Base-by-base conservation (phyloP, 257 asterid species). In the Haberlea rhodopensis region DNA sequence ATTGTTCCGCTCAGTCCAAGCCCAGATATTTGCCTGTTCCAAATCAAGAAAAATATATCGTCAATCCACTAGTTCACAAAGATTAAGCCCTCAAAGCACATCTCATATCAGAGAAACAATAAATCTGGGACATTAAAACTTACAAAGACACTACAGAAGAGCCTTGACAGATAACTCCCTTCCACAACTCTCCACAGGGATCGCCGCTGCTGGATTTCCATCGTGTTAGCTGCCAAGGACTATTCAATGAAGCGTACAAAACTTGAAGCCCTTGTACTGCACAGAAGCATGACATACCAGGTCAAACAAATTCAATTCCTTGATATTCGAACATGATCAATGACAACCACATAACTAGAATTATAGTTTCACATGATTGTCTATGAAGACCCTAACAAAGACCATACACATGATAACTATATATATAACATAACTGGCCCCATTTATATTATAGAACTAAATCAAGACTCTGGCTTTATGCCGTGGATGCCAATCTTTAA, bases 101-200 rank as follows among this genome's bases (percentile, higher is more conserved):
- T 61, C 31, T 46, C 20, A 63, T 59, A 55, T 53, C 32, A 34
- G 19, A 61, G n/a, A 64, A 37, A 60, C n/a, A 29, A 37, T 23
- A 11, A 43, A 46, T 37, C 34, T 37, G 46, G 21, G 71, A 43
- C 23, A 66, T 63, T 55, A 68, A 46, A 13, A 84, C 97, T 87
- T 76, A 94, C 99, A 94, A 51, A 27, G 97, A 86, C 60, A 83
- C 86, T 71, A 94, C 82, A 34, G 95, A 80, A 67, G 95, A 79
- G 23, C 88, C 95, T 76, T 76, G 84, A 71, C 99, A 94, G 3
- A 81, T 76, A 53, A 94, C 67, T 76, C 97, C 99, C 70, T 54
- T 85, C 97, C 99, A 90, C 7, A 90, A 86, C 77, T 88, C 97
- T 51, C 86, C 95, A 72, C 97, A 94, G 5, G 99, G 99, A 83